Evolutionary conservation across 2,329 filamentous ascomycete species (phyloP), one percentile per base, ranked within the genome.

Genomic region (Calonectria ilicicola): DNA sequence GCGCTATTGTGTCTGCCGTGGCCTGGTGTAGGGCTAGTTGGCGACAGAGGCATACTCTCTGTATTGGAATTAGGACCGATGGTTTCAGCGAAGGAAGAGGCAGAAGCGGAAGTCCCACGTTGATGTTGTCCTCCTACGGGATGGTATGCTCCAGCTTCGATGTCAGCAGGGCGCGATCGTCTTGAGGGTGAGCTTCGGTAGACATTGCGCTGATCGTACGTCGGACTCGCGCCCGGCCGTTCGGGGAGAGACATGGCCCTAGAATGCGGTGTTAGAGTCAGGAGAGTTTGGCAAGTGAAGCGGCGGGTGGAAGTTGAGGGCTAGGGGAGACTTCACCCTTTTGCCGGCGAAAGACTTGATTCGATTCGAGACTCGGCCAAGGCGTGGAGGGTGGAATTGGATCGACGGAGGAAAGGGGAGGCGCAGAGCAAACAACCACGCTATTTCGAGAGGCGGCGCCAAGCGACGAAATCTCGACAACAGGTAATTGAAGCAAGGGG

Each of bases 141-240:
- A 70, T 83, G 85, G 76, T 89, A 89, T 62, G 84, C 84, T 68
- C 90, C 92, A 44, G 92, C 87, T 82, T 98, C 95, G 79, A 94
- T 86, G 81, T 97, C 94, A 70, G 89, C 89, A 60, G 91, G 90
- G 71, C 89, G 89, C 65, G 86, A 87, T 77, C 93, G 91, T 79
- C 93, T 91, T 67, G 92, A 91, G 29, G 91, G 89, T 51, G 93
- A 93, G 75, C 92, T 91, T 78, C 93, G 90, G 83, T 94, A 95
- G 70, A 90, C 86, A 80, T 87, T 89, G 79, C 90, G 88, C 73
- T 91, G 89, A 77, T 93, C 91, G 79, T 89, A 89, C 68, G 88
- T 88, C 74, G 91, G 89, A 77, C 87, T 89, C 77, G 89, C 89
- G 80, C 91, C 91, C 70, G 93, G 93, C 83, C 93, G 89, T 82